Evolutionary conservation across 768 basidiomycete species (phyloP), one percentile per base, ranked within the genome.

Genomic region (Suillus bovinus): DNA sequence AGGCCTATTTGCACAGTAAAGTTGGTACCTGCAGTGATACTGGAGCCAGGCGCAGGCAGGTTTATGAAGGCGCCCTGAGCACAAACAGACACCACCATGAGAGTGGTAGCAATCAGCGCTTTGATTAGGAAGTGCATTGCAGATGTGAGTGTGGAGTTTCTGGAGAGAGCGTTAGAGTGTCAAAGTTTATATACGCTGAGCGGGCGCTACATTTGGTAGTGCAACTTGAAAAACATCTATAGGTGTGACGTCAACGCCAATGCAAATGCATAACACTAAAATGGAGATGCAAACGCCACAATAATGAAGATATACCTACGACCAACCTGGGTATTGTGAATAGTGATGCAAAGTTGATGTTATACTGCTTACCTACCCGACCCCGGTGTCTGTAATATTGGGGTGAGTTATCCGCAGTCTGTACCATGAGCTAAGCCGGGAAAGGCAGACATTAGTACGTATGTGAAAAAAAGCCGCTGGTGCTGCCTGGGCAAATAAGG

Each of bases 1-100:
- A 75, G 71, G 58, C 78, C 78, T 16, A 84, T 67, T 60, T 80
- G 77, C 9, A 83, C 76, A 5, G 73, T 77, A 58, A 82, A 50
- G 17, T 70, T 67, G 4, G 68, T 64, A 22, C 82, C 82, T n/a
- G 77, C 69, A 4, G 55, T 47, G 14, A 84, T 72, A 33, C 69
- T 64, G 3, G 76, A 66, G 3, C 77, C 77, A 10, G 63, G 41
- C 11, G 38, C 39, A 44, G 63, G 63, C 11, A 29, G 29, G 11
- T 54, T 62, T 4, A 64, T 62, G 41, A 3, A 29, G 11, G 60
- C 60, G 16, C 5, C 5, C 38, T 63, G 62, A 29, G 59, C 59
- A 22, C 52, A 29, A 7, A 33, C 52, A 29, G 59, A 46, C 5
- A 34, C 42, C 33, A 16, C 62, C 22, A 63, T 29, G 34, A 61